phyloP scores from a whole-genome alignment of 495 filamentous ascomycete genomes.

The Geoglossum glabrum region DNA sequence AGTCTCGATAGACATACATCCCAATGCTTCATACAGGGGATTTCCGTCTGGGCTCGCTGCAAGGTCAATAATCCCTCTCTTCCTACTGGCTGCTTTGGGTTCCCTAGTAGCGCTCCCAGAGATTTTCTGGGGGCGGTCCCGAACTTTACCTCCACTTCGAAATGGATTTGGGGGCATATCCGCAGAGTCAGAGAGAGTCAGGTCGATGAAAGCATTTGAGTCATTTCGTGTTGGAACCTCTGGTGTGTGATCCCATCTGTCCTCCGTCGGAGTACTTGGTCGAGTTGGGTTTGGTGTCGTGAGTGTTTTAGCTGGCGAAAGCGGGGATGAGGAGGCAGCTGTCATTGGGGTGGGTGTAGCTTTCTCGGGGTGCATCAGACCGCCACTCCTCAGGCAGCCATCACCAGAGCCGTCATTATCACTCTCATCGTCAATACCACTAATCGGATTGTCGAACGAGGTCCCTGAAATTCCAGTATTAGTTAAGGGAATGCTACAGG shows the following conservation, averaged over 20 bases:
- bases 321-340: background rate
- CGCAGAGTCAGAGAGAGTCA: background rate
- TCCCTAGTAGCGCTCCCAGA: background rate
- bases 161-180: background rate
- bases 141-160: background rate
- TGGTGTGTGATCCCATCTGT: background rate
- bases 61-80: background rate
- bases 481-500: background rate
- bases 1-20: background rate
- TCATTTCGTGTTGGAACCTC: background rate
- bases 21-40: background rate
- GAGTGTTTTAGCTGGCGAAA: background rate
- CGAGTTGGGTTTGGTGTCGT: background rate
- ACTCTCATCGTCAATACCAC: conserved; percentile 4
- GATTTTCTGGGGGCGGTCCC: background rate
- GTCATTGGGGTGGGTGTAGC: background rate
- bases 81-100: background rate
- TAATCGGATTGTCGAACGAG: background rate
- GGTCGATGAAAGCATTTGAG: background rate
- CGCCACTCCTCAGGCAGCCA: no score
- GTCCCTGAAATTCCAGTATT: background rate
- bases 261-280: background rate
- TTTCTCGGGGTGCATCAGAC: no score
- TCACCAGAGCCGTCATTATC: background rate
- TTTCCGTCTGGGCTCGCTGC: background rate